phyloP scores from a whole-genome alignment of 208 protist species.

The Kentomonas sorsogonicus region DNA sequence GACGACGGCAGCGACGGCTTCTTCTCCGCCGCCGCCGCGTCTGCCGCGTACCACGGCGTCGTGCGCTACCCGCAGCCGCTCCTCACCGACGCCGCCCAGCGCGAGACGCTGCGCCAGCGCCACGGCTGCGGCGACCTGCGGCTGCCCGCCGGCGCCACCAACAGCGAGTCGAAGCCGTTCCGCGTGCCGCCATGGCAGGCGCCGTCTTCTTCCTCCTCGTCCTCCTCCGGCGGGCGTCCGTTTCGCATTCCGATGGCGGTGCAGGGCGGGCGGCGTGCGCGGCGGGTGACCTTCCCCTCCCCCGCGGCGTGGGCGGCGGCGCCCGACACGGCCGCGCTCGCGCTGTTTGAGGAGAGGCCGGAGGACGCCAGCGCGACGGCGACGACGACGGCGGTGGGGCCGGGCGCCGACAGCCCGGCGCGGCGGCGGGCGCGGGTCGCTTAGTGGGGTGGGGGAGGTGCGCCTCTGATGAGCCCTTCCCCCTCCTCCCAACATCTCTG shows the following conservation, averaged over 20 bases:
- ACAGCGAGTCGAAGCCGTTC: conserved; percentile 33
- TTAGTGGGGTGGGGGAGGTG: not conserved
- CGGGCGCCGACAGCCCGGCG: not conserved
- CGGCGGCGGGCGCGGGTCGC: not conserved
- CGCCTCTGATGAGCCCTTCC: too few relatives aligned
- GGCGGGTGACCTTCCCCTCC: conserved; percentile 46
- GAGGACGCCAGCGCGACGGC: conserved; percentile 17
- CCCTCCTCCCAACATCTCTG: not conserved
- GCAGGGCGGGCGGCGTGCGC: conserved; percentile 25
- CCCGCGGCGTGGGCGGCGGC: conserved; percentile 50
- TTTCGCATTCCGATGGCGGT: conserved; percentile 50
- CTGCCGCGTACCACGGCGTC: conserved; percentile 12
- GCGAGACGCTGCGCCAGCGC: conserved; percentile 49
- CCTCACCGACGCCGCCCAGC: conserved; percentile 26
- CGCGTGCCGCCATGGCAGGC: conserved; percentile 31
- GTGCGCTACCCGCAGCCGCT: conserved; percentile 24
- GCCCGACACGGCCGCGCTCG: conserved; percentile 50
- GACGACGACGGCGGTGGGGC: conserved; percentile 26
- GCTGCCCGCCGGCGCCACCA: conserved; percentile 13
- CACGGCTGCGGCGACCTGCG: conserved; percentile 49
- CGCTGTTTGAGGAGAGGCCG: conserved; percentile 23
- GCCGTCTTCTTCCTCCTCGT: too few relatives aligned
- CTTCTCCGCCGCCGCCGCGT: not conserved
- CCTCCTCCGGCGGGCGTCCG: too few relatives aligned
- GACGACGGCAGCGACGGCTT: conserved; percentile 15